A percentile compares a stretch with the other conserved stretches of the same genome.
Conservation (phyloP, 2,329 filamentous ascomycete genomes). For the Penicillium italicum region DNA sequence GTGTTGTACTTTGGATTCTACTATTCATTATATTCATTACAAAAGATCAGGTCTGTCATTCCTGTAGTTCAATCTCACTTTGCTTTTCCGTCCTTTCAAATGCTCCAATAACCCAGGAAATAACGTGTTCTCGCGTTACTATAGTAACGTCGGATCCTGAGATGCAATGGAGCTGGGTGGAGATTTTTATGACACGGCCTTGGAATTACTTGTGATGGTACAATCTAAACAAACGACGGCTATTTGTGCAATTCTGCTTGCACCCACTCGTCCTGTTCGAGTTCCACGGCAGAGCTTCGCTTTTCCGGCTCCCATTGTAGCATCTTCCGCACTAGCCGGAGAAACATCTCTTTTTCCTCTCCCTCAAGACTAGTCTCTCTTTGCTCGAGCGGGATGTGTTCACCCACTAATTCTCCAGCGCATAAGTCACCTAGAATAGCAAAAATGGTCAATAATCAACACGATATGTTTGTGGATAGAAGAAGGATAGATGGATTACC, state of each 20-base stretch:
- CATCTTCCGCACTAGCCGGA: constrained; percentile 37
- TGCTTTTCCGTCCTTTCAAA: neutral
- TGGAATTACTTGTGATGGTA: too few species aligned
- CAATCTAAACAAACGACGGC: neutral
- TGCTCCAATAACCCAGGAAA: neutral
- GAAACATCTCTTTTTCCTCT: constrained; percentile 30
- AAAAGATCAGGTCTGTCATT: neutral
- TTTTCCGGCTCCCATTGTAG: constrained; percentile 35
- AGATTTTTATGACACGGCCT: too few species aligned
- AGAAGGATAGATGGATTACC: constrained; percentile 23
- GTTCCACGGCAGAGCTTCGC: constrained; percentile 27
- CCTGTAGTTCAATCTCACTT: neutral
- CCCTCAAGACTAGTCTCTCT: constrained; percentile 39
- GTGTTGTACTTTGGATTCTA: neutral
- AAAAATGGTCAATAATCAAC: neutral
- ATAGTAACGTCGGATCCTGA: constrained; percentile 24
- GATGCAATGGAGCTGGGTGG: too few species aligned
- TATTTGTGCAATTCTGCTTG: neutral
- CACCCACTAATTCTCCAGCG: constrained; percentile 19
- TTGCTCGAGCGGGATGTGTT: constrained; percentile 32
- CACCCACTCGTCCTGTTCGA: neutral
- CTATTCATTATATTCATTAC: neutral
- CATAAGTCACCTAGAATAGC: constrained; percentile 28
- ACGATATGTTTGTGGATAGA: neutral
- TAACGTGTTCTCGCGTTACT: too few species aligned